Conservation (phyloP, 2,329 filamentous ascomycete species). For the Fusarium mangiferae region DNA sequence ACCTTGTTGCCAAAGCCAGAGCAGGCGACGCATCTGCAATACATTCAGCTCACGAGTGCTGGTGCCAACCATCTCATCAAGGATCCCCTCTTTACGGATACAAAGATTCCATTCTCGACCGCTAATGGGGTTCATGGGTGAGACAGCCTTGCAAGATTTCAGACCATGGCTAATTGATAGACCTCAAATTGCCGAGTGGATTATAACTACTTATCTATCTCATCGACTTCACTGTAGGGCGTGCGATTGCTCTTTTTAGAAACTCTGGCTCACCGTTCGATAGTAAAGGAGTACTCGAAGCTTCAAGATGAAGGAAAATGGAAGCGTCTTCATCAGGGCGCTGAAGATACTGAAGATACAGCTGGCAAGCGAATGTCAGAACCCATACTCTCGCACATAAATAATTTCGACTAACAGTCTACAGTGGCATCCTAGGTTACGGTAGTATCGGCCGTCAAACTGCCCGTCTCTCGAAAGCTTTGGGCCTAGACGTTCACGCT, state of each 20-base stretch:
- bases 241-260: background rate
- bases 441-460: constrained; percentile 65
- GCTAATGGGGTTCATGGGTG: constrained; percentile 69
- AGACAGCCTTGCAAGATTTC: constrained; percentile 10
- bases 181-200: constrained; percentile 68
- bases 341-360: constrained; percentile 53
- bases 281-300: constrained; percentile 59
- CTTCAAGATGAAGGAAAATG: constrained; percentile 57
- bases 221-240: constrained; percentile 59
- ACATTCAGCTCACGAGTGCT: constrained; percentile 65
- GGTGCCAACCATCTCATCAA: constrained; percentile 62
- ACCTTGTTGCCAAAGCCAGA: constrained; percentile 55
- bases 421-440: constrained; percentile 64
- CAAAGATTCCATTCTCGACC: constrained; percentile 62
- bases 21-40: constrained; percentile 59
- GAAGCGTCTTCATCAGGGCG: constrained; percentile 46
- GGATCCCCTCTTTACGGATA: constrained; percentile 60
- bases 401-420: background rate
- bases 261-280: background rate
- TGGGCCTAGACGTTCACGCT: constrained; percentile 79
- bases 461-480: constrained; percentile 66
- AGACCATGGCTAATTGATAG: constrained; percentile 43
- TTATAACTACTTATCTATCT: constrained; percentile 62
- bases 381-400: background rate
- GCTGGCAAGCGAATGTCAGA: constrained; percentile 62